phyloP scores from a whole-genome alignment of 805 yeast genomes.

The Monosporozyma aerobia region DNA sequence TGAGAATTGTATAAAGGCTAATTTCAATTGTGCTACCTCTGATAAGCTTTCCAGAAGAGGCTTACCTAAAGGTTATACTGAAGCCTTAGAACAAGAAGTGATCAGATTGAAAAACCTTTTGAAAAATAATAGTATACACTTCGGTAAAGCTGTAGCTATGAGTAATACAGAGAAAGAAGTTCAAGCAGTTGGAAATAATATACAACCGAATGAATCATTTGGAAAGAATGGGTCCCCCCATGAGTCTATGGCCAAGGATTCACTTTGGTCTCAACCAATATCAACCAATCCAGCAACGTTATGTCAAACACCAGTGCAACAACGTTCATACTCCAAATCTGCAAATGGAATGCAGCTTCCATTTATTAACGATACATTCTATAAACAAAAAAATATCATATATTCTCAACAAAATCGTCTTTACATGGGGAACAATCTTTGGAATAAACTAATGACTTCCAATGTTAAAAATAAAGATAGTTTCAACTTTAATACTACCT shows the following conservation, averaged over 20 bases:
- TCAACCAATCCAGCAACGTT: background rate
- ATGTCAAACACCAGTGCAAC: background rate
- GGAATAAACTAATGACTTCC: conserved; percentile 11
- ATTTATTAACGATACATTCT: conserved; percentile 23
- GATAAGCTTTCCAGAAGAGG: conserved; percentile 70
- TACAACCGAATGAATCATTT: background rate
- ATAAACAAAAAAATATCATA: conserved; percentile 14
- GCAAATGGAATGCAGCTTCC: background rate
- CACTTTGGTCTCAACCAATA: background rate
- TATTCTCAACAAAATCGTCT: background rate
- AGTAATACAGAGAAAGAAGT: background rate
- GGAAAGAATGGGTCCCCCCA: background rate
- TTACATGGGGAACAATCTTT: conserved; percentile 21
- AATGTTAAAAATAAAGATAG: background rate
- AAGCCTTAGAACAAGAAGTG: conserved; percentile 56
- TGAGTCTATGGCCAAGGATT: background rate
- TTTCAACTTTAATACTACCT: background rate
- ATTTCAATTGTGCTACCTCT: conserved; percentile 60
- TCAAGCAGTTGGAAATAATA: background rate
- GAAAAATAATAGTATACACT: conserved; percentile 1
- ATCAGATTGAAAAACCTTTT: conserved; percentile 44
- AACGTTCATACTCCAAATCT: background rate
- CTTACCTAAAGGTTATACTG: conserved; percentile 75
- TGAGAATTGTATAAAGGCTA: conserved; percentile 54
- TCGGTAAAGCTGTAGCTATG: background rate